Evolutionary conservation across 129 eudicot species (phyloP), one percentile per base, ranked within the genome.

Genomic region (Sambucus nigra): DNA sequence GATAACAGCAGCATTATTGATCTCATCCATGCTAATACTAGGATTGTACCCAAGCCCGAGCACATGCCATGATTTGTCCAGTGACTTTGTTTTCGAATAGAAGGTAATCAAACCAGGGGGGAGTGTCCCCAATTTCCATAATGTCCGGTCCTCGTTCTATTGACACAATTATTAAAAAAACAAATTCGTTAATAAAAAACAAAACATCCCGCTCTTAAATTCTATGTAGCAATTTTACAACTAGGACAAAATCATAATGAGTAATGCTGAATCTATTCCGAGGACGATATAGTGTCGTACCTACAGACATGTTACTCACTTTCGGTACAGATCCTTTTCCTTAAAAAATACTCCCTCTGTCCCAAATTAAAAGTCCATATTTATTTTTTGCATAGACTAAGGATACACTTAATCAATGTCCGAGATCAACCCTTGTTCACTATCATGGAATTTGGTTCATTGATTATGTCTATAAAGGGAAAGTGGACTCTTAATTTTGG

Each of bases 21-120:
- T 83, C 61, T 78, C 84, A 59, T 88, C 94, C 94, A 80, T 77
- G 62, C 97, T 88, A 44, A 88, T 77, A 67, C 94, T 80, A 0
- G 97, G 97, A 39, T 88, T 88, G 35, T 77, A 70, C 54, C 97
- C 97, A 55, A 88, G 97, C 42, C 94, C 94, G 55, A 80, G 87
- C 13, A 88, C 80, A 73, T 88, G 94, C 97, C 97, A 88, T 18
- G 80, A 72, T 63, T 84, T 88, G 70, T 88, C 97, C 80, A 88
- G 26, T 31, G 92, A 70, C 59, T 83, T 88, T 47, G 97, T 88
- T 68, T 76, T 61, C 14, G 91, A 80, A 60, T 74, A 77, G 51
- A 80, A 85, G 10, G 91, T 81, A 15, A 75, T 62, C 46, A 85
- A 68, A 42, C 91, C 95, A 45, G 91, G 73, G 25, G 95, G 86